Percentiles rank a stretch among this genome's conserved stretches.
Conservation (phyloP, 192 early-diverging fungal genomes). For the Endogone sp. region DNA sequence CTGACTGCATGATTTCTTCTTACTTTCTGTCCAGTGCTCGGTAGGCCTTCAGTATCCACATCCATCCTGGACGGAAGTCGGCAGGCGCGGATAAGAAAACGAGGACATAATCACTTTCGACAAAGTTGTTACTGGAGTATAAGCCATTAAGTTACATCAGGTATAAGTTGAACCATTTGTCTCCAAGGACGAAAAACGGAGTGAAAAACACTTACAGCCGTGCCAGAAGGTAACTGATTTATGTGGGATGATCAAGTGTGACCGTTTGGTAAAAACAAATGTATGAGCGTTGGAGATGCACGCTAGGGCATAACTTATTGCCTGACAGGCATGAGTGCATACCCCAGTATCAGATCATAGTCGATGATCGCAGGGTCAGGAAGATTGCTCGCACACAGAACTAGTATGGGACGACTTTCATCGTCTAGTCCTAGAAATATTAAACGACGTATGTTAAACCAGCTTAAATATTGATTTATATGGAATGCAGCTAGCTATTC, state of each 20-base stretch:
- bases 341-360: constrained; percentile 84
- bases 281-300: neutral
- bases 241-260: neutral
- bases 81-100: constrained; percentile 82
- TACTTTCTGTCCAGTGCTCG: constrained; percentile 74
- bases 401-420: constrained; percentile 79
- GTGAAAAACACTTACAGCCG: constrained; percentile 24
- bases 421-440: constrained; percentile 67
- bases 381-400: constrained; percentile 78
- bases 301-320: too few relatives aligned
- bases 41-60: constrained; percentile 87
- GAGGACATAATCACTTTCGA: constrained; percentile 87
- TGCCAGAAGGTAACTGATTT: constrained; percentile 20
- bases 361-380: constrained; percentile 79
- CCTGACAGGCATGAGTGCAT: too few relatives aligned
- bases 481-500: neutral
- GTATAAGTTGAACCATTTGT: constrained; percentile 1
- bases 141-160: constrained; percentile 34
- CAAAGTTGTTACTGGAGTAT: constrained; percentile 72
- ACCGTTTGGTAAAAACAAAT: neutral
- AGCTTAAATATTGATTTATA: neutral
- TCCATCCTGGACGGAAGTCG: constrained; percentile 72
- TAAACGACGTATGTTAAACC: neutral
- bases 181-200: too few relatives aligned
- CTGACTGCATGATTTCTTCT: constrained; percentile 2